Evolutionary conservation across 768 basidiomycete species (phyloP).

Genomic region (Termitomyces titanicus): DNA sequence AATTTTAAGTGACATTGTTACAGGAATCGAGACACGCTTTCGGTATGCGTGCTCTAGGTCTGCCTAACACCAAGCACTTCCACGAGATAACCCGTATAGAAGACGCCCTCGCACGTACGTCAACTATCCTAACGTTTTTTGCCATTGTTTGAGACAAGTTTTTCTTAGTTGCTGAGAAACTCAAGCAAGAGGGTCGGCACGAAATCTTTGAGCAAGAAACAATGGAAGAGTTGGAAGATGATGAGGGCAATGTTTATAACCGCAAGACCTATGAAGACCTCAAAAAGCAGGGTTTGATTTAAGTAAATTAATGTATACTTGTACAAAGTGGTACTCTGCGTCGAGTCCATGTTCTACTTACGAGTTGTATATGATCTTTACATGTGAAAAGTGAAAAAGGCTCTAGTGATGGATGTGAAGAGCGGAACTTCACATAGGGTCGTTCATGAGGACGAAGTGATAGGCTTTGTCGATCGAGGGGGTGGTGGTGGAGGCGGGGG

Average conservation of each 20-base stretch:
- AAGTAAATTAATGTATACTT: slow-evolving; percentile 15
- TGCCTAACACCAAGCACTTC: slow-evolving; percentile 99
- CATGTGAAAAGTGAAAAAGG: background rate
- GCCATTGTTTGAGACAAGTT: background rate
- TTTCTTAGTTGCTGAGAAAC: slow-evolving; percentile 84
- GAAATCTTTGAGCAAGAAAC: slow-evolving; percentile 93
- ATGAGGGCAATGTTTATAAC: slow-evolving; percentile 98
- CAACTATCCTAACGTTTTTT: background rate
- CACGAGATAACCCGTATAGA: slow-evolving; percentile 97
- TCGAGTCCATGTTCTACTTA: background rate
- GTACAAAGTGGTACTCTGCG: background rate
- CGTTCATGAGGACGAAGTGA: background rate
- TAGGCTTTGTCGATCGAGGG: slow-evolving; percentile 27
- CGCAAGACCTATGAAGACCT: slow-evolving; percentile 97
- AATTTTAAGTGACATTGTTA: slow-evolving; percentile 17
- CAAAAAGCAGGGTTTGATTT: slow-evolving; percentile 93
- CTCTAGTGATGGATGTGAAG: background rate
- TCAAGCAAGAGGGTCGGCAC: slow-evolving; percentile 94
- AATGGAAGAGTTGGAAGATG: slow-evolving; percentile 98
- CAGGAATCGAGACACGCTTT: slow-evolving; percentile 96
- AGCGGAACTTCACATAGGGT: background rate
- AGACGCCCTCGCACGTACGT: slow-evolving; percentile 90
- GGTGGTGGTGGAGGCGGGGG: slow-evolving; percentile 47
- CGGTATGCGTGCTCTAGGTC: slow-evolving; percentile 94
- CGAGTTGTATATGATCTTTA: slow-evolving; percentile 1